These are phyloP conservation scores for Apiospora phragmitis DNA, from an alignment of 2,329 filamentous ascomycete species.

Conservation along the genomic window DNA sequence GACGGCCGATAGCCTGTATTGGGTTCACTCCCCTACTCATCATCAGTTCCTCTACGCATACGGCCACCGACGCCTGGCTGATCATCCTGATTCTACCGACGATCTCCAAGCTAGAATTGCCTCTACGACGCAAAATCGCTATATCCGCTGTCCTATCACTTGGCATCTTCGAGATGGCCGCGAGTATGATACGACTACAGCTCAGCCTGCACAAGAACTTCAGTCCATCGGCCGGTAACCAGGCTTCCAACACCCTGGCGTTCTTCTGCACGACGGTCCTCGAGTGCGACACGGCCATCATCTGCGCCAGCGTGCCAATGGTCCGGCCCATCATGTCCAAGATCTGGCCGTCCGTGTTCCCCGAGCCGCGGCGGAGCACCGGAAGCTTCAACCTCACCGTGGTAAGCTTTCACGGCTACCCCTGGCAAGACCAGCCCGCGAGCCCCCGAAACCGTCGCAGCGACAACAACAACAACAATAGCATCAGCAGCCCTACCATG, in stretches of 20 bases:
- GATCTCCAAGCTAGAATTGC: background rate
- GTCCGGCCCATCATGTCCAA: background rate
- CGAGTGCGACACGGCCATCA: constrained; percentile 8
- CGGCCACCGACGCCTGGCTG: constrained; percentile 6
- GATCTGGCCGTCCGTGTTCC: background rate
- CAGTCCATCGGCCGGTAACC: background rate
- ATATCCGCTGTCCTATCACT: background rate
- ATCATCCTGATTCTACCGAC: constrained; percentile 8
- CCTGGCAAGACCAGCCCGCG: constrained; percentile 6
- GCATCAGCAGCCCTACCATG: background rate
- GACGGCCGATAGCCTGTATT: background rate
- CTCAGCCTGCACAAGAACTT: background rate
- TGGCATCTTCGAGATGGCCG: background rate
- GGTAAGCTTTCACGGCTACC: constrained; percentile 6
- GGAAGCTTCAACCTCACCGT: constrained; percentile 10
- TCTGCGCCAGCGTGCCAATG: constrained; percentile 9
- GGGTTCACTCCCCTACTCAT: constrained; percentile 2
- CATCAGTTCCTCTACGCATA: constrained; percentile 1
- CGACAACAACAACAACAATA: background rate
- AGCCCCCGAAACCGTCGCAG: background rate
- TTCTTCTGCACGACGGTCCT: constrained; percentile 6
- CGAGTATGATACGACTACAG: background rate
- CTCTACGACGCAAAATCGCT: background rate
- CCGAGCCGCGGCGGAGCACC: background rate
- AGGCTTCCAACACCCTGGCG: background rate